Evolutionary conservation across 2,329 filamentous ascomycete species (phyloP), one percentile per base, ranked within the genome.

Genomic region (Aspergillus niger): DNA sequence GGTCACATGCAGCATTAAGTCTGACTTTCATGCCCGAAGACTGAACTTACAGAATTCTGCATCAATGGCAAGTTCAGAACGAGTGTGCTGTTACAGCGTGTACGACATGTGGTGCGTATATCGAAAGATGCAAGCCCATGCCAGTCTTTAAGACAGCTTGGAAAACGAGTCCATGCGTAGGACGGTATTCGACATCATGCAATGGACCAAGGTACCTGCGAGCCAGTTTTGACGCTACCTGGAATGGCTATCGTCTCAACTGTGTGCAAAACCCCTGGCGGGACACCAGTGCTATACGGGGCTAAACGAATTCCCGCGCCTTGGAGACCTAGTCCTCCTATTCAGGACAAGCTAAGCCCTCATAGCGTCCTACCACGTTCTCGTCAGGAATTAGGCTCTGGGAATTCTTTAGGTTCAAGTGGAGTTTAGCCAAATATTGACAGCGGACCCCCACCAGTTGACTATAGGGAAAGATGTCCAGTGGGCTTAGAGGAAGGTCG

Each of bases 1-100:
- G 75, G 41, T 74, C 77, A 15, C 71, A 77, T 54, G 65, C 68
- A n/a, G 76, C 74, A 2, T 61, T 78, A 47, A 70, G 71, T 61
- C 53, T 77, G 17, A 65, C 71, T 48, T 66, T 65, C 3, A 63
- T 67, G 51, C 62, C 72, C 1, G 70, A 73, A 32, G 75, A 76
- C 56, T 77, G 74, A 76, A 30, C 8, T 5, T 13, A 2, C 47
- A 26, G 3, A 5, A 2, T 20, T 8, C n/a, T 50, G 47, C 26
- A 10, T 17, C 8, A 28, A 50, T 10, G 10, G 4, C 13, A 24
- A 8, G 41, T 28, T 8, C 30, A 30, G 5, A 32, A 28, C 15
- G 8, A 10, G 8, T 17, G n/a, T 50, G 26, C n/a, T 1, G 26
- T 17, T 44, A 22, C 47, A 11, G 1, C n/a, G 20, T 49, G 5